Evolutionary conservation across 305 asterid genomes (phyloP).

Genomic region (Fraxinus latifolia): DNA sequence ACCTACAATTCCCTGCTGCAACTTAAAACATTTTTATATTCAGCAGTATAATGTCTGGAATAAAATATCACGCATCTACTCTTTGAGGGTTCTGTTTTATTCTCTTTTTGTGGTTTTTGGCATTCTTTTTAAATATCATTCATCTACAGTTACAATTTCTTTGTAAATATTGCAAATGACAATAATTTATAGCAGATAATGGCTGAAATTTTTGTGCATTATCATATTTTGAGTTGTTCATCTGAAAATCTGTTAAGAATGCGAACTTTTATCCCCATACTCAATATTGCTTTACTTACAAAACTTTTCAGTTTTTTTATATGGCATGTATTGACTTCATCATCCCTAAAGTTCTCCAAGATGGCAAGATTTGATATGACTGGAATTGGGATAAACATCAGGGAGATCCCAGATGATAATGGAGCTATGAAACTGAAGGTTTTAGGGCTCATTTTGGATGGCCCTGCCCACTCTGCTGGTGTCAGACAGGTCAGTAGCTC

Average conservation of each 20-base stretch:
- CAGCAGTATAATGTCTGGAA: background rate
- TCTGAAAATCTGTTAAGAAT: background rate
- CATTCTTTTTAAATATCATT: background rate
- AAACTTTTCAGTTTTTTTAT: constrained; percentile 64
- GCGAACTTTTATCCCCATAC: constrained; percentile 17
- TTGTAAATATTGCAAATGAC: background rate
- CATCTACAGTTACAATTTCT: background rate
- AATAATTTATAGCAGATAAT: background rate
- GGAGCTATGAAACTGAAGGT: constrained; percentile 77
- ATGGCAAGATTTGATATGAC: constrained; percentile 97
- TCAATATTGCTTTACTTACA: constrained; percentile 39
- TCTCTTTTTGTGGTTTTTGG: background rate
- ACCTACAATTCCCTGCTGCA: background rate
- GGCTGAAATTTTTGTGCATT: constrained; percentile 12
- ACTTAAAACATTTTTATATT: background rate
- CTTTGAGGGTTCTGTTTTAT: background rate
- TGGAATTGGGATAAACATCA: constrained; percentile 88
- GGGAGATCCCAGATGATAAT: constrained; percentile 77
- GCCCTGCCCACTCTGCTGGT: constrained; percentile 89
- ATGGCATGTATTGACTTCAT: constrained; percentile 62
- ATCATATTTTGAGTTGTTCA: background rate
- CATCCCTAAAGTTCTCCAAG: constrained; percentile 81
- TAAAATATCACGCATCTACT: background rate
- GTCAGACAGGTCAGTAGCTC: constrained; percentile 70
- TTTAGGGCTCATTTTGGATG: constrained; percentile 88